Evolutionary conservation across 73 alveolate species (phyloP).

Genomic region (Durusdinium trenchii): DNA sequence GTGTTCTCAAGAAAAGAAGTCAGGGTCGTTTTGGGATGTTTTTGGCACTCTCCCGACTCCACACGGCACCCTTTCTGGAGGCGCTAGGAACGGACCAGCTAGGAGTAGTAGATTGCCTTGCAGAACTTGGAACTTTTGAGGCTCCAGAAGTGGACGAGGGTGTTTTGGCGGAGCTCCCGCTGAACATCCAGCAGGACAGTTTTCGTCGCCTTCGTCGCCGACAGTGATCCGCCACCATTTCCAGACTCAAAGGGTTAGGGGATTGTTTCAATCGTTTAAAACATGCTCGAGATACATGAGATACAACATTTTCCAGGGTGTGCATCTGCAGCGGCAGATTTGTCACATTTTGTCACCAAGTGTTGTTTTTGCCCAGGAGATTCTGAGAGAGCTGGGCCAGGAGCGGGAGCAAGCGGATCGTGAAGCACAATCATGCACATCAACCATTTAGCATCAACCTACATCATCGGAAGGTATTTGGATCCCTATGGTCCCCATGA

Average conservation of each 20-base stretch:
- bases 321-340: not conserved
- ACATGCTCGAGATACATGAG: not conserved
- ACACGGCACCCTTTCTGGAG: not conserved
- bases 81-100: not conserved
- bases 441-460: not conserved
- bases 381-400: not conserved
- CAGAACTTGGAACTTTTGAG: not conserved
- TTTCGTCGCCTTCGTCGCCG: not conserved
- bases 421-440: not conserved
- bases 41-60: no score
- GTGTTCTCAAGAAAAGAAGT: no score
- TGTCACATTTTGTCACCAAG: not conserved
- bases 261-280: not conserved
- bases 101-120: no score
- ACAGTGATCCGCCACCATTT: not conserved
- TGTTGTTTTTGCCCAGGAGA: not conserved
- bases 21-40: no score
- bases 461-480: not conserved
- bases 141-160: constrained; percentile 29
- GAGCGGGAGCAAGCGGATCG: no score
- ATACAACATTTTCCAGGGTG: not conserved
- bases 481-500: not conserved
- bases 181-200: constrained; percentile 49
- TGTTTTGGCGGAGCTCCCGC: constrained; percentile 59
- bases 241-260: not conserved